Percentiles rank a stretch among this genome's conserved stretches.
Conservation (phyloP, 2,329 filamentous ascomycete genomes). For the Thelonectria olida region DNA sequence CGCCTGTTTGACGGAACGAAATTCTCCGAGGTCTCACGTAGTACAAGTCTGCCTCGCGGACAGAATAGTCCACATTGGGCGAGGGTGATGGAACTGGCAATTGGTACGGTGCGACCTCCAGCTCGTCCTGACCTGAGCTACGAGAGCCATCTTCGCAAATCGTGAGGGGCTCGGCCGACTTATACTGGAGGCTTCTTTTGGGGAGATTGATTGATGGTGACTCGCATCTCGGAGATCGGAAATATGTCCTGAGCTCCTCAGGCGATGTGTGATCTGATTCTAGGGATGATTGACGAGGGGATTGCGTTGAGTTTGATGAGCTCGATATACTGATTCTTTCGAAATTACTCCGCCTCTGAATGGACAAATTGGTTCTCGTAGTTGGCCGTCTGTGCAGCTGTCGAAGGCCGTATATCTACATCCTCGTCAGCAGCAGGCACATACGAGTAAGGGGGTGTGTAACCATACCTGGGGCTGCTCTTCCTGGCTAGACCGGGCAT, state of each 20-base stretch:
- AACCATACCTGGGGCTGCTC: slow-evolving; percentile 30
- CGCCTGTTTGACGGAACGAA: slow-evolving; percentile 23
- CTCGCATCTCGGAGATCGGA: slow-evolving; percentile 29
- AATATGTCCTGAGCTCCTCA: slow-evolving; percentile 29
- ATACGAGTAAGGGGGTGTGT: slow-evolving; percentile 52
- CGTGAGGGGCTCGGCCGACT: background rate
- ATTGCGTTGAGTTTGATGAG: background rate
- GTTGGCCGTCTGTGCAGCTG: slow-evolving; percentile 40
- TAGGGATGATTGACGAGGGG: slow-evolving; percentile 11
- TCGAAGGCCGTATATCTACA: slow-evolving; percentile 45
- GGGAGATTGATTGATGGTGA: slow-evolving; percentile 11
- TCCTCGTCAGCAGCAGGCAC: slow-evolving; percentile 58
- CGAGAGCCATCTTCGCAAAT: background rate
- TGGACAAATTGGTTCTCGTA: slow-evolving; percentile 27
- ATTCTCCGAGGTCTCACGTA: slow-evolving; percentile 37
- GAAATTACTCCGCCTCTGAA: background rate
- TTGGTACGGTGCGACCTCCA: background rate
- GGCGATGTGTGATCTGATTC: slow-evolving; percentile 16
- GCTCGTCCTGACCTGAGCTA: slow-evolving; percentile 6
- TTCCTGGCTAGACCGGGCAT: background rate
- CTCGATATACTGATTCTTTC: slow-evolving; percentile 13
- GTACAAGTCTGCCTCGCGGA: slow-evolving; percentile 48
- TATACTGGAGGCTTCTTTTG: slow-evolving; percentile 8
- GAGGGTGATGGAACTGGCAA: slow-evolving; percentile 22
- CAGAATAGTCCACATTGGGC: slow-evolving; percentile 46